Percentiles rank a stretch among this genome's conserved stretches.
These are phyloP conservation scores for Cladophialophora bantiana DNA, from an alignment of 2,329 filamentous ascomycete species.

Conservation along the genomic window DNA sequence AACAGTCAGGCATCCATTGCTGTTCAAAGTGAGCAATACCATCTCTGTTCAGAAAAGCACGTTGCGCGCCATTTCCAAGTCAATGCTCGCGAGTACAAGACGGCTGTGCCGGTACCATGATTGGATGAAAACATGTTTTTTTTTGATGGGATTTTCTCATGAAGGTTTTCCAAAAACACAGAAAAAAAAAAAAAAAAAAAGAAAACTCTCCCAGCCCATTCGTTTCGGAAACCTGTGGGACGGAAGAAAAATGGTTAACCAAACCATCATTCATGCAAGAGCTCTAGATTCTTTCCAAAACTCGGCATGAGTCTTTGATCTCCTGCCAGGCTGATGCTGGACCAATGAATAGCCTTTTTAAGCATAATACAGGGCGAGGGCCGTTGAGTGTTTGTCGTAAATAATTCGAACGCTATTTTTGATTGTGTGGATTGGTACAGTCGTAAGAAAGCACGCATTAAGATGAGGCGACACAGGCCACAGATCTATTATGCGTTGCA, in stretches of 20 bases:
- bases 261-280: slow-evolving; percentile 34
- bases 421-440: slow-evolving; percentile 30
- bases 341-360: slow-evolving; percentile 24
- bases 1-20: slow-evolving; percentile 6
- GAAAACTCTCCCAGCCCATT: slow-evolving; percentile 10
- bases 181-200: not conserved
- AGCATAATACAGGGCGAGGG: slow-evolving; percentile 36
- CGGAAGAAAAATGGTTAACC: slow-evolving; percentile 23
- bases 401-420: slow-evolving; percentile 29
- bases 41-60: slow-evolving; percentile 3
- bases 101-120: slow-evolving; percentile 10
- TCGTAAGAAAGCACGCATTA: slow-evolving; percentile 27
- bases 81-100: slow-evolving; percentile 23
- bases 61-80: slow-evolving; percentile 17
- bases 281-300: slow-evolving; percentile 25
- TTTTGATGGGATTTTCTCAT: slow-evolving; percentile 13
- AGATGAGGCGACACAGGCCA: slow-evolving; percentile 10
- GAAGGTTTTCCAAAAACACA: slow-evolving; percentile 10
- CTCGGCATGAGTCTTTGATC: slow-evolving; percentile 25
- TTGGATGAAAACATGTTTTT: slow-evolving; percentile 18
- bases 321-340: slow-evolving; percentile 38
- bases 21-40: slow-evolving; percentile 11
- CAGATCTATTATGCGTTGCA: slow-evolving; percentile 27
- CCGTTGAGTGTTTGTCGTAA: slow-evolving; percentile 33
- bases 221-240: slow-evolving; percentile 12